Evolutionary conservation across 2,329 filamentous ascomycete species (phyloP).

Genomic region (Diaporthe vexans): DNA sequence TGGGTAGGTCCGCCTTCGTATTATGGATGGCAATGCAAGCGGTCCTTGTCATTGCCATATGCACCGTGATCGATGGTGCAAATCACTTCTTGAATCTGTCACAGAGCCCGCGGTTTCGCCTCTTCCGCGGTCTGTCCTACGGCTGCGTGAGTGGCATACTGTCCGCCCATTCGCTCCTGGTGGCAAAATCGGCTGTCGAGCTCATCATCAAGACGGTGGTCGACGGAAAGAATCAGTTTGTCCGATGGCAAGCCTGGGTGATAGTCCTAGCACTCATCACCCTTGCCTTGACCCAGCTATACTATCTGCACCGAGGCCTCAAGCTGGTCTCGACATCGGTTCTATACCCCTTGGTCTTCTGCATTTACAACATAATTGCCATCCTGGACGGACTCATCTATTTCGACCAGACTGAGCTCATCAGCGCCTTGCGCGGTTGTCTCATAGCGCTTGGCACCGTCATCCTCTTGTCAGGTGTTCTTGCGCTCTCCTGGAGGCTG

Average conservation of each 20-base stretch:
- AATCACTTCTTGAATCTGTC: conserved; percentile 66
- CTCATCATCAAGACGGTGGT: conserved; percentile 88
- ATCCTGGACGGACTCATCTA: conserved; percentile 98
- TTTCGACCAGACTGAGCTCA: conserved; percentile 87
- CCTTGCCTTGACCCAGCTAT: conserved; percentile 90
- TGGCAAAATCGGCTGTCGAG: conserved; percentile 97
- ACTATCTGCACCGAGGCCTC: conserved; percentile 93
- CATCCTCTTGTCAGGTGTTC: conserved; percentile 87
- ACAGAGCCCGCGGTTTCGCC: conserved; percentile 76
- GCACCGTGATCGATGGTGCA: conserved; percentile 72
- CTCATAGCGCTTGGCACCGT: conserved; percentile 89
- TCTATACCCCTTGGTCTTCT: conserved; percentile 97
- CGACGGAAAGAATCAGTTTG: conserved; percentile 92
- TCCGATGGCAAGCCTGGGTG: conserved; percentile 94
- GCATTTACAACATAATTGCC: conserved; percentile 98
- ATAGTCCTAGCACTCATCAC: conserved; percentile 86
- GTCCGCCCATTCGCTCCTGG: conserved; percentile 91
- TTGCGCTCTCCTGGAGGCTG: conserved; percentile 93
- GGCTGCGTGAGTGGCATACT: conserved; percentile 92
- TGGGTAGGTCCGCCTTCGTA: conserved; percentile 82
- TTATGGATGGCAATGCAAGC: conserved; percentile 90
- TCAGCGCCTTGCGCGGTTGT: conserved; percentile 81
- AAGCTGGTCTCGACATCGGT: conserved; percentile 96
- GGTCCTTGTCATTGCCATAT: conserved; percentile 78
- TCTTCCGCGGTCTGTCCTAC: conserved; percentile 87